Conservation (phyloP, 352 stramenopile species). For the Globisporangium paddicum region DNA sequence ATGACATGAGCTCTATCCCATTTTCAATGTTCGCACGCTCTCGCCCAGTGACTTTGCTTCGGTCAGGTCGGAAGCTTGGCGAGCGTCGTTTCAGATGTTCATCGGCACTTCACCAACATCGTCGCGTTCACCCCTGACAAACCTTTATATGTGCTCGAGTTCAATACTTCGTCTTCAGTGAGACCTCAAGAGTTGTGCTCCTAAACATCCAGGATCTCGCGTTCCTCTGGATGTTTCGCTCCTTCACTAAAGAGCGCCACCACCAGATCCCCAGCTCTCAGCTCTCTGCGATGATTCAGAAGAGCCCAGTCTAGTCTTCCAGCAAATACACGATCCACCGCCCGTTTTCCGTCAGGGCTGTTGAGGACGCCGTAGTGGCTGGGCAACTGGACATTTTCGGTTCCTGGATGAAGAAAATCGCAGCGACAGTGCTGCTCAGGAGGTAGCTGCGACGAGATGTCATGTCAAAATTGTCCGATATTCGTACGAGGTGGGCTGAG, state of each 20-base stretch:
- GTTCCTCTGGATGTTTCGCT: not conserved
- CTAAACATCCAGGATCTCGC: not conserved
- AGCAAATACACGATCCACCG: not conserved
- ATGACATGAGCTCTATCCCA: too few relatives aligned
- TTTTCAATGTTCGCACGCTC: too few relatives aligned
- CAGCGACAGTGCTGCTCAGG: not conserved
- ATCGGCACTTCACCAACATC: not conserved
- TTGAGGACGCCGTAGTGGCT: not conserved
- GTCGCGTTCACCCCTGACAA: not conserved
- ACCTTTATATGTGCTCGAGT: not conserved
- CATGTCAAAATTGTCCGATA: not conserved
- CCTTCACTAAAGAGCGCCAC: not conserved
- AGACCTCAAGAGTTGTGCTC: not conserved
- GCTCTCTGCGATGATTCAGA: too few relatives aligned
- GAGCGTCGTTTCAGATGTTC: not conserved
- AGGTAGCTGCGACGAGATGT: not conserved
- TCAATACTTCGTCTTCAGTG: not conserved
- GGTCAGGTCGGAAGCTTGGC: not conserved
- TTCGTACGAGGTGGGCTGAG: not conserved
- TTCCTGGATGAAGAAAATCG: not conserved
- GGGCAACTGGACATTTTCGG: not conserved
- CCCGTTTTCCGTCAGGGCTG: not conserved
- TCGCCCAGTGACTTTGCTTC: too few relatives aligned
- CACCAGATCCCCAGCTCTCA: not conserved
- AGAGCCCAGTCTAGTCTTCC: not conserved